These are phyloP conservation scores for Balakata baccata DNA, from an alignment of 345 rosid genomes.

Conservation along the genomic window DNA sequence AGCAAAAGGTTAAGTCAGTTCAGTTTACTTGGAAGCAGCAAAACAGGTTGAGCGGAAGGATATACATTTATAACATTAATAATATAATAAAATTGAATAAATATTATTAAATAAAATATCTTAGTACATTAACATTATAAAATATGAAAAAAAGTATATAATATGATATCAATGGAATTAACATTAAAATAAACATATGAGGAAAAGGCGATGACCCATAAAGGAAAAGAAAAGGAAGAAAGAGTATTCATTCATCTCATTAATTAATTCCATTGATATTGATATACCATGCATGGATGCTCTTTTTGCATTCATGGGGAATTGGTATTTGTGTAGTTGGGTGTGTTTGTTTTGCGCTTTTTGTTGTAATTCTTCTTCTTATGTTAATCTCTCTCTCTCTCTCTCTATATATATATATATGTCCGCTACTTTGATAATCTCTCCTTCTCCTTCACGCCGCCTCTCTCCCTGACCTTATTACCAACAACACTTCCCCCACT, in stretches of 20 bases:
- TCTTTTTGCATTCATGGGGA: not conserved
- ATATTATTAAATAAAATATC: not conserved
- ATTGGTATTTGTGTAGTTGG: slow-evolving; percentile 10
- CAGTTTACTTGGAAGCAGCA: slow-evolving; percentile 11
- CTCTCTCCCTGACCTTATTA: slow-evolving; percentile 38
- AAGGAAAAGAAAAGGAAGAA: not conserved
- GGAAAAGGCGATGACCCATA: slow-evolving; percentile 6
- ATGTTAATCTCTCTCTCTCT: not conserved
- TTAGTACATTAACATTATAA: not conserved
- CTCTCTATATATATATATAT: no score
- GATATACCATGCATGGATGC: slow-evolving; percentile 20
- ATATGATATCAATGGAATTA: no score
- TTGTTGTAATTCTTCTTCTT: not conserved
- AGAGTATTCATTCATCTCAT: no score
- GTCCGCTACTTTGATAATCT: slow-evolving; percentile 13
- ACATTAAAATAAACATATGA: not conserved
- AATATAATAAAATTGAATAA: not conserved
- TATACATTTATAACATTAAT: not conserved
- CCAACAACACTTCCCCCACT: slow-evolving; percentile 31
- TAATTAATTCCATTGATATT: no score
- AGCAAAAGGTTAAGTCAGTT: not conserved
- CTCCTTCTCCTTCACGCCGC: slow-evolving; percentile 73
- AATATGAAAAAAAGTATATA: no score
- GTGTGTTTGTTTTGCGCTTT: slow-evolving; percentile 8
- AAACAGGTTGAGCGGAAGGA: not conserved